Evolutionary conservation across 345 rosid species (phyloP), one percentile per base, ranked within the genome.

Genomic region (Pugionium cornutum): DNA sequence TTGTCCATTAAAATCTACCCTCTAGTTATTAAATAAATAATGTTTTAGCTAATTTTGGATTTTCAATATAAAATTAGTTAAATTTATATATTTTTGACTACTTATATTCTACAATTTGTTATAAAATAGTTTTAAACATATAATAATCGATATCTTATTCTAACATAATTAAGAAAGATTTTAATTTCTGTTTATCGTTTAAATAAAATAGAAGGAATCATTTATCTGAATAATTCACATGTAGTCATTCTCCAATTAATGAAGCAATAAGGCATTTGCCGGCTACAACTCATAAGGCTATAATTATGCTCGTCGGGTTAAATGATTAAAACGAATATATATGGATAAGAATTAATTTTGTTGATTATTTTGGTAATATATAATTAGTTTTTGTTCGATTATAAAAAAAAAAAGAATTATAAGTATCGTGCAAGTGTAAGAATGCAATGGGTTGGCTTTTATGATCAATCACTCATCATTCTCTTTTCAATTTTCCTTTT

Each of bases 371-470:
- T 51, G 40, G 31, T 32, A 66, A 6, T n/a, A 45, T 45, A 4
- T 29, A 30, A 37, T 26, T 51, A 8, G 33, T 36, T 67, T 57
- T 67, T 57, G 62, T 57, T 64, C 69, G 53, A 32, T 50, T 40
- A 40, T 58, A 18, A 18, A 18, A 18, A 18, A 18, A 18, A 18
- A 30, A 59, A 45, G 73, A 58, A 68, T 39, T 33, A 10, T 27
- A 59, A 27, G 31, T n/a, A 59, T 68, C 64, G 65, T 48, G 65
- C 72, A 67, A 67, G 57, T 18, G 18, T 18, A 18, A 18, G 18
- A 18, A 18, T 67, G 42, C 56, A 39, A 67, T 47, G 49, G 56
- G 58, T 55, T 69, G 73, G 66, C 73, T 68, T 18, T 68, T 68
- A 50, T 41, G 66, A 49, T 68, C 61, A 36, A 60, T 52, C 63